Evolutionary conservation across 1,284 basidiomycete genomes (phyloP).

Genomic region (Ustilago loliicola): DNA sequence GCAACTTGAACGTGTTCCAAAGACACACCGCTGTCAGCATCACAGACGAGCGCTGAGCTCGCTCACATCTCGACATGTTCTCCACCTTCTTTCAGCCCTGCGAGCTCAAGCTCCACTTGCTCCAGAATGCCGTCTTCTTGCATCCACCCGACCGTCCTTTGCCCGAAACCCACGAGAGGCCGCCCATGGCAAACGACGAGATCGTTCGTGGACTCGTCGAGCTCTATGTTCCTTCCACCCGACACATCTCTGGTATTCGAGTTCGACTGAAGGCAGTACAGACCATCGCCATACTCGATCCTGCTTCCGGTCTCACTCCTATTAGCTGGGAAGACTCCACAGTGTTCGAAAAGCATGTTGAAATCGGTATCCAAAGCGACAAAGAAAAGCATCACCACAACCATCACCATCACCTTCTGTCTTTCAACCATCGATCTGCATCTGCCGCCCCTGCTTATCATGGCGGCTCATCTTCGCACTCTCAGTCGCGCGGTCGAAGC

Average conservation of each 20-base stretch:
- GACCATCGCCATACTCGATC: conserved; percentile 66
- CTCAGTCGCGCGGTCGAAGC: conserved; percentile 36
- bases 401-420: conserved; percentile 29
- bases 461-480: conserved; percentile 24
- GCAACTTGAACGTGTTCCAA: background rate
- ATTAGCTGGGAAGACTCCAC: conserved; percentile 67
- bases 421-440: conserved; percentile 38
- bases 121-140: conserved; percentile 67
- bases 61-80: conserved; percentile 40
- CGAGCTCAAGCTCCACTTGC: conserved; percentile 66
- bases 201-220: conserved; percentile 68
- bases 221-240: conserved; percentile 63
- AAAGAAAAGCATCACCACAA: conserved; percentile 40
- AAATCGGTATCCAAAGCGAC: conserved; percentile 62
- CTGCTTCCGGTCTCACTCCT: conserved; percentile 54
- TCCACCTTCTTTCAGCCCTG: conserved; percentile 66
- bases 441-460: conserved; percentile 30
- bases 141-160: conserved; percentile 63
- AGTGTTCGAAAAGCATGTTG: conserved; percentile 65
- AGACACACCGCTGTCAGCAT: background rate
- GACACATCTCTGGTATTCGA: conserved; percentile 66
- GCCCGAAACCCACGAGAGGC: conserved; percentile 55
- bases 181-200: conserved; percentile 67
- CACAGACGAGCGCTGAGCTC: background rate
- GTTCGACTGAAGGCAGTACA: conserved; percentile 66